phyloP scores from a whole-genome alignment of 371 early-diverging fungal species.

The Mortierella sp. region DNA sequence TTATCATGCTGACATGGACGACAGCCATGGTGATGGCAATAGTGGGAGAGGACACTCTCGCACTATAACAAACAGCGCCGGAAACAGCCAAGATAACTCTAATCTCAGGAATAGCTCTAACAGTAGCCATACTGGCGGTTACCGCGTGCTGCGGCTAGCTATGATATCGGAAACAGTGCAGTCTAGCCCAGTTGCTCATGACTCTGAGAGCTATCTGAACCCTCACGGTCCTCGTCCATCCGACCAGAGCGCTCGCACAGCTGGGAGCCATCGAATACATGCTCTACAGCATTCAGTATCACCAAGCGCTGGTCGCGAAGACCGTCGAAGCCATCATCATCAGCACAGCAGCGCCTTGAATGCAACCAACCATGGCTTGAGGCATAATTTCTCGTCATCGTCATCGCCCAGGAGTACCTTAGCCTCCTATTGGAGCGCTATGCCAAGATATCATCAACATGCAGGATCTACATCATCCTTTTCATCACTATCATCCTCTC shows the following conservation, averaged over 20 bases:
- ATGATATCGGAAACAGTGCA: background rate
- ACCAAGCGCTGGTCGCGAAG: conserved; percentile 10
- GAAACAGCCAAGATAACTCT: background rate
- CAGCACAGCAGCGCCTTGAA: background rate
- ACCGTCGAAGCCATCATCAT: conserved; percentile 7
- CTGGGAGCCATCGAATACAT: conserved; percentile 7
- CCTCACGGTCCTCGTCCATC: background rate
- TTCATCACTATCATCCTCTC: conserved; percentile 17
- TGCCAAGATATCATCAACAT: conserved; percentile 12
- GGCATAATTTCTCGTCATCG: background rate
- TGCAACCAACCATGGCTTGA: conserved; percentile 5
- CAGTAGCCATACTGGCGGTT: background rate
- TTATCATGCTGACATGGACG: conserved; percentile 18
- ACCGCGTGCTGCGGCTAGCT: background rate
- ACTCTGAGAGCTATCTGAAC: background rate
- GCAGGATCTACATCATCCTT: conserved; percentile 6
- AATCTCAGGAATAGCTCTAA: background rate
- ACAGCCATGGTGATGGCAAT: conserved; percentile 3
- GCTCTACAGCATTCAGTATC: conserved; percentile 1
- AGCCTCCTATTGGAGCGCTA: conserved; percentile 18
- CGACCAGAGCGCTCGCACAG: background rate
- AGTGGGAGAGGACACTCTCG: too few relatives aligned
- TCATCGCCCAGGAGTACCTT: conserved; percentile 15
- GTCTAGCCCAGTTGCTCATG: background rate
- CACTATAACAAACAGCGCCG: background rate